Conservation (phyloP, 2,329 filamentous ascomycete species). For the Apiospora rasikravindrae region DNA sequence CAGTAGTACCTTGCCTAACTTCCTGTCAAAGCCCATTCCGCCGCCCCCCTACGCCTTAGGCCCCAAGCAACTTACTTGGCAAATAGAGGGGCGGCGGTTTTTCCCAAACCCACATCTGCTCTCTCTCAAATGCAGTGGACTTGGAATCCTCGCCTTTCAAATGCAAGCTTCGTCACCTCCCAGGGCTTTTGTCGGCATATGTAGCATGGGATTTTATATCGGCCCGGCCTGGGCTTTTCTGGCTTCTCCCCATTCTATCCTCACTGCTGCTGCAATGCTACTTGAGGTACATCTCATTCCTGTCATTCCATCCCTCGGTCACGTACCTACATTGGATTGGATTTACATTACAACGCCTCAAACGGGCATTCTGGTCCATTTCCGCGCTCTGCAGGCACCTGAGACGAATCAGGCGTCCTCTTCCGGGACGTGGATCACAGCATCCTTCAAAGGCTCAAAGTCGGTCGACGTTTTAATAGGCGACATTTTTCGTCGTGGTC, state of each 20-base stretch:
- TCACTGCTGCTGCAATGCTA: background rate
- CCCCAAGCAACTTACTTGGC: constrained; percentile 11
- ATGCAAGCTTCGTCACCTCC: constrained; percentile 15
- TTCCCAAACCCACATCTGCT: background rate
- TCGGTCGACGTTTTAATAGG: constrained; percentile 1
- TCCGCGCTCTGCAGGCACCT: background rate
- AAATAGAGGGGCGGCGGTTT: constrained; percentile 10
- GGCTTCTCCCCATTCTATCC: background rate
- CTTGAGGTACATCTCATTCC: background rate
- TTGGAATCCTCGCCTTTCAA: background rate
- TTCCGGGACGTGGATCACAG: background rate
- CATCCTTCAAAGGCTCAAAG: background rate
- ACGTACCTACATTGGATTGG: background rate
- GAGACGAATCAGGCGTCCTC: background rate
- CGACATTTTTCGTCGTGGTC: constrained; percentile 4
- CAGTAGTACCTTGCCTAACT: background rate
- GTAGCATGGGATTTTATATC: constrained; percentile 16
- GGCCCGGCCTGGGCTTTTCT: background rate
- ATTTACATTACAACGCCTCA: background rate
- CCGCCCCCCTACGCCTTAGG: background rate
- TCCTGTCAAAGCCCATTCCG: too few species aligned
- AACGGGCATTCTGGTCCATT: background rate
- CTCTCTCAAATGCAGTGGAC: background rate
- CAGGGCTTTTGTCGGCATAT: constrained; percentile 9
- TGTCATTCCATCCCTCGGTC: background rate